phyloP scores from a whole-genome alignment of 2,329 filamentous ascomycete genomes.

The Camptophora hylomeconis region DNA sequence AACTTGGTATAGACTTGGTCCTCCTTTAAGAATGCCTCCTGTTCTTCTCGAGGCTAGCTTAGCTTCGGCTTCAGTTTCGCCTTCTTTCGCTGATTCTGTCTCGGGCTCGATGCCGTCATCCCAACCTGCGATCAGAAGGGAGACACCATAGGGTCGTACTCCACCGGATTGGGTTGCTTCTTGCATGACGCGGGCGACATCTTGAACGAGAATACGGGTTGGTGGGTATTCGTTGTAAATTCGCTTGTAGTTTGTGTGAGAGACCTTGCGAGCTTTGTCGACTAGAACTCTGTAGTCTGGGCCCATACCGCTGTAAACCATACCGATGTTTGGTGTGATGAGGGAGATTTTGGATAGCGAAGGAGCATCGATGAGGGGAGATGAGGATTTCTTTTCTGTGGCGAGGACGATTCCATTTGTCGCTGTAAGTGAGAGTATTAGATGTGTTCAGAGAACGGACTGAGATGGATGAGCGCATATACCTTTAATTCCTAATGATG shows the following conservation, averaged over 20 bases:
- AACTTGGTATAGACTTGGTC: conserved; percentile 95
- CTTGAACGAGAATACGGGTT: conserved; percentile 96
- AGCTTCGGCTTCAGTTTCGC: conserved; percentile 40
- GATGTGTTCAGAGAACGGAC: conserved; percentile 1
- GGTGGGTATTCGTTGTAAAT: conserved; percentile 99
- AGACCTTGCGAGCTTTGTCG: conserved; percentile 95
- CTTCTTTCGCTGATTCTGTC: conserved; percentile 48
- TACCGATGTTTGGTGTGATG: conserved; percentile 97
- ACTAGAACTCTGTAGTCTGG: conserved; percentile 96
- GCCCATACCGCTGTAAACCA: conserved; percentile 99
- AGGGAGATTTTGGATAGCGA: conserved; percentile 95
- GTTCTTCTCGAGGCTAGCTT: conserved; percentile 74
- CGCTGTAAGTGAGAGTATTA: conserved; percentile 39
- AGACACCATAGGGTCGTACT: conserved; percentile 93
- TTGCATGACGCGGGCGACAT: conserved; percentile 95
- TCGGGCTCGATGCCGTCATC: conserved; percentile 92
- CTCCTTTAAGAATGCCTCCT: conserved; percentile 86
- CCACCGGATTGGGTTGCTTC: conserved; percentile 96
- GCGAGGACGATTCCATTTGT: conserved; percentile 98
- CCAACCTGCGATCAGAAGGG: conserved; percentile 90
- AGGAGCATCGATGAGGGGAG: conserved; percentile 85
- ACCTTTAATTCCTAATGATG: conserved; percentile 97
- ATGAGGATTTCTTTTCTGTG: conserved; percentile 98
- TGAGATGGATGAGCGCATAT: conserved; percentile 18
- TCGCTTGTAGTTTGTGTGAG: conserved; percentile 96